A percentile compares a stretch with the other conserved stretches of the same genome.
Conservation (phyloP, 1,139 yeast genomes). For the Scheffersomyces cryptocercus region DNA sequence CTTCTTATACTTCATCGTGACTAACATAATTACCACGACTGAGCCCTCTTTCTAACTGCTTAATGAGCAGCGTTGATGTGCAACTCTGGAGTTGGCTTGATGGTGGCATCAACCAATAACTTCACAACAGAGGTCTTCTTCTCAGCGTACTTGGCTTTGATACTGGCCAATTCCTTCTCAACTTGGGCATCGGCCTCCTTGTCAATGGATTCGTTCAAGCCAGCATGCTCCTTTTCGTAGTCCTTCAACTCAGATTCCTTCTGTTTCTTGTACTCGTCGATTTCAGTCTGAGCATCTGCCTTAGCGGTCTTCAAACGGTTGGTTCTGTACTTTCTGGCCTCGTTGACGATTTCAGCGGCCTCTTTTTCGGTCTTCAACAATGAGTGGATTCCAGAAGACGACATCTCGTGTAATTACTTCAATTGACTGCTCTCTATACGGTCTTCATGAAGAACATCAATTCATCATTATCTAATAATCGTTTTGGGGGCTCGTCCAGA, state of each 20-base stretch:
- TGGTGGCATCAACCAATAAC: slow-evolving; percentile 77
- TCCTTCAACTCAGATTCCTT: slow-evolving; percentile 82
- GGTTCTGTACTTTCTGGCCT: slow-evolving; percentile 84
- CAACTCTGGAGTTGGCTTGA: slow-evolving; percentile 75
- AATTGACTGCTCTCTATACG: background rate
- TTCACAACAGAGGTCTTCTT: slow-evolving; percentile 72
- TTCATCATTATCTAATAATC: slow-evolving; percentile 2
- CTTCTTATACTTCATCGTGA: no score
- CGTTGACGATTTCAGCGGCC: slow-evolving; percentile 91
- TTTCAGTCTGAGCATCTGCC: slow-evolving; percentile 87
- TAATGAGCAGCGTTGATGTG: slow-evolving; percentile 65
- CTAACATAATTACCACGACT: no score
- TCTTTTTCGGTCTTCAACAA: slow-evolving; percentile 79
- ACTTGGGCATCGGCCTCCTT: slow-evolving; percentile 70
- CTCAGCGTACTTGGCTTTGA: slow-evolving; percentile 60
- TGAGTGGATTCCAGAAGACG: slow-evolving; percentile 31
- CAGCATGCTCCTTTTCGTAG: slow-evolving; percentile 69
- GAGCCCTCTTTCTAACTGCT: no score
- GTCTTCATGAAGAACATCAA: background rate
- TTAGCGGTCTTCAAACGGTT: slow-evolving; percentile 92
- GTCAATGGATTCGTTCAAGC: slow-evolving; percentile 66
- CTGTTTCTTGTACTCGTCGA: slow-evolving; percentile 78
- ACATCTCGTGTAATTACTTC: background rate
- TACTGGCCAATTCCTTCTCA: slow-evolving; percentile 58
- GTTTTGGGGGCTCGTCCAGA: background rate